Evolutionary conservation across 331 rosid genomes (phyloP), one percentile per base, ranked within the genome.

Genomic region (Quercus phellos): DNA sequence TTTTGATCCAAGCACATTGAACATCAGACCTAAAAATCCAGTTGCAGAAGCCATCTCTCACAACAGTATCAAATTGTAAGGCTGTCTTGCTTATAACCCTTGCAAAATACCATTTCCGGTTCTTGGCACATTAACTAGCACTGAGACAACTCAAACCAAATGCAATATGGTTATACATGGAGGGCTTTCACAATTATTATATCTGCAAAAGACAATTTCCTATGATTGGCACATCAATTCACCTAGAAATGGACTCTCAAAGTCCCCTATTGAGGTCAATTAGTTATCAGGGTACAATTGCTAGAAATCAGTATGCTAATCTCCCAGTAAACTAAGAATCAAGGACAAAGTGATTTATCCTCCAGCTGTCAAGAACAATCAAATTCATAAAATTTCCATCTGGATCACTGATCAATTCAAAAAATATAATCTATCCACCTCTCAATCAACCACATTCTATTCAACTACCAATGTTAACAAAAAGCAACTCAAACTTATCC

Each of bases 1-100:
- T 7, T 73, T 55, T 32, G 72, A 80, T 26, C 76, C 77, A 30
- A 24, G 6, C 53, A 76, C 77, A 38, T 50, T 78, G 60, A 56
- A 78, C 60, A 72, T 30, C 67, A 72, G 32, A 11, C 17, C 17
- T 16, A 59, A 59, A 59, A 59, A 12, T 29, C 18, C 66, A 10
- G 66, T 59, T 59, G 16, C 66, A 24, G 32, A 22, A 59, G 7
- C 66, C 18, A 59, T 4, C 29, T 24, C 66, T 59, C 3, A 12
- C 32, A 3, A 59, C 30, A 59, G 22, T 3, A 59, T 59, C 30
- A 22, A 43, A 43, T 43, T 43, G 13, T 10, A 11, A 35, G 51
- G 51, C 51, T 43, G 12, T 43, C 51, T 43, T 43, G 13, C 3
- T 43, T 11, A 11, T 24, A 59, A 4, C 18, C 18, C 24, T 29